These are phyloP conservation scores for Typha latifolia DNA, from an alignment of 176 grass and related monocot species.

Conservation along the genomic window DNA sequence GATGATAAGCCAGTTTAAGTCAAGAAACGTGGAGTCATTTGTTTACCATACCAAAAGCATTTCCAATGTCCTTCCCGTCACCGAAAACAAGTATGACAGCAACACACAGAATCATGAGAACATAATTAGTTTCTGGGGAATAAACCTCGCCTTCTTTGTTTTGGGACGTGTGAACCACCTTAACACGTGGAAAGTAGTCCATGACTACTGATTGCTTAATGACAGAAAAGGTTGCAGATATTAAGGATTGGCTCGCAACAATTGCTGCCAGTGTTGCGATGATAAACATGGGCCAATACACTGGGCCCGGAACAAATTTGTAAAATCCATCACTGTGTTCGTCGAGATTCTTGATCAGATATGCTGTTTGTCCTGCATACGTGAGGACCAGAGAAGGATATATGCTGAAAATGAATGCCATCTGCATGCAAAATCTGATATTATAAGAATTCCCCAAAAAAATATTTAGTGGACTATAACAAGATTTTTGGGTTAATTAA, in stretches of 20 bases:
- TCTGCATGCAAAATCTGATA: slow-evolving; percentile 31
- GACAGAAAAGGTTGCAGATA: slow-evolving; percentile 82
- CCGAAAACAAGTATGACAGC: slow-evolving; percentile 63
- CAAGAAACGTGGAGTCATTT: background rate
- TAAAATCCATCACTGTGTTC: slow-evolving; percentile 71
- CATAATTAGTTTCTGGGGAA: slow-evolving; percentile 79
- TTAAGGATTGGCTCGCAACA: slow-evolving; percentile 79
- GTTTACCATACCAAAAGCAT: slow-evolving; percentile 53
- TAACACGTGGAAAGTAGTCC: slow-evolving; percentile 71
- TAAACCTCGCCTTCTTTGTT: slow-evolving; percentile 83
- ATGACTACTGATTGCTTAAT: slow-evolving; percentile 81
- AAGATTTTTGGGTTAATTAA: background rate
- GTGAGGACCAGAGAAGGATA: slow-evolving; percentile 83
- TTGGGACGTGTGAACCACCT: slow-evolving; percentile 75
- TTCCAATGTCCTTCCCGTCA: slow-evolving; percentile 71
- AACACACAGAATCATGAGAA: slow-evolving; percentile 73
- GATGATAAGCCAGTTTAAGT: background rate
- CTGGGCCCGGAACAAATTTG: slow-evolving; percentile 51
- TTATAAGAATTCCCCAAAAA: background rate
- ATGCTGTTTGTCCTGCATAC: slow-evolving; percentile 80
- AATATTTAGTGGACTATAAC: background rate
- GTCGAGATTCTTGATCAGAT: slow-evolving; percentile 65
- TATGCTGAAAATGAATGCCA: slow-evolving; percentile 71
- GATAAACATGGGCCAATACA: slow-evolving; percentile 90
- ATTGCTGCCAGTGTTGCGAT: slow-evolving; percentile 64